These are phyloP conservation scores for Ligustrum vulgare DNA, from an alignment of 257 asterid species.

Conservation along the genomic window DNA sequence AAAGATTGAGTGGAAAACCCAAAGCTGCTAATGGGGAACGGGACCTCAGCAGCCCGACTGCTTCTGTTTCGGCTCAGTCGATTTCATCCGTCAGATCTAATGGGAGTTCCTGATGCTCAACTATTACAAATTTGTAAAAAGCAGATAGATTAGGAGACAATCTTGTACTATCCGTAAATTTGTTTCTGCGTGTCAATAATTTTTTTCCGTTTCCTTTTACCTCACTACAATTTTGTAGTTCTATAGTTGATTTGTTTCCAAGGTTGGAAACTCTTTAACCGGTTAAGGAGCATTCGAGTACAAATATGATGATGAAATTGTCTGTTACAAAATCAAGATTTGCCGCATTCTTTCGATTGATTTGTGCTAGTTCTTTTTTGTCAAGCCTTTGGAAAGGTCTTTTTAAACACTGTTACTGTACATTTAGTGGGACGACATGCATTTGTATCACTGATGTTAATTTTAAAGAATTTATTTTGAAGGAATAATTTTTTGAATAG, in stretches of 20 bases:
- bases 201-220: background rate
- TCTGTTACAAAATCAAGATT: background rate
- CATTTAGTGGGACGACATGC: too few species aligned
- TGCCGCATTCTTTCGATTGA: background rate
- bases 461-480: too few species aligned
- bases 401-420: too few species aligned
- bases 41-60: slow-evolving; percentile 91
- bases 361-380: background rate
- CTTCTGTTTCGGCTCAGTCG: slow-evolving; percentile 97
- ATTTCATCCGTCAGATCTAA: slow-evolving; percentile 84
- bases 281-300: background rate
- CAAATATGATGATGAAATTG: background rate
- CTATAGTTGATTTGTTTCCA: background rate
- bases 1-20: slow-evolving; percentile 84
- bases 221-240: background rate
- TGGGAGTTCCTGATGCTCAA: slow-evolving; percentile 67
- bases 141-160: background rate
- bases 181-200: background rate
- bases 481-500: too few species aligned
- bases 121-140: slow-evolving; percentile 23
- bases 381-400: too few species aligned
- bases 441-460: too few species aligned
- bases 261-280: background rate
- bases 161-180: background rate
- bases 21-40: slow-evolving; percentile 80